A percentile compares a stretch with the other conserved stretches of the same genome.
Conservation (phyloP, 768 basidiomycete species). For the Phylloporus sp. region DNA sequence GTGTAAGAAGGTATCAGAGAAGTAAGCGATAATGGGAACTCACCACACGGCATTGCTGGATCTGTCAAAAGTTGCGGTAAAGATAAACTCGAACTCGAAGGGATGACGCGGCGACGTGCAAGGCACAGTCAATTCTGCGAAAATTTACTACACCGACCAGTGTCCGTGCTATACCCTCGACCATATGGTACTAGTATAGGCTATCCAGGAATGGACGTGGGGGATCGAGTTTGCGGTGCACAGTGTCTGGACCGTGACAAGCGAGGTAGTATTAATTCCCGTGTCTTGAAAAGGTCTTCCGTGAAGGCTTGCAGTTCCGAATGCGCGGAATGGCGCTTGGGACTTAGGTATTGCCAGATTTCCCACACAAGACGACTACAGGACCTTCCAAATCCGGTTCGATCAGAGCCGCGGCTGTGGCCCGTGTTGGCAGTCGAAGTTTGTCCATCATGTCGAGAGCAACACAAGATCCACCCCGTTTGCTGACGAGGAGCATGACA, state of each 20-base stretch:
- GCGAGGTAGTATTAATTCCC: neutral
- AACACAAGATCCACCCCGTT: slow-evolving; percentile 10
- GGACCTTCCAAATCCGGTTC: slow-evolving; percentile 29
- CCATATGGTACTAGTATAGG: neutral
- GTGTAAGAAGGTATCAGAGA: neutral
- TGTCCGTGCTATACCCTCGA: neutral
- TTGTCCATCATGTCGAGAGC: slow-evolving; percentile 18
- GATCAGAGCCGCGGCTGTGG: slow-evolving; percentile 7
- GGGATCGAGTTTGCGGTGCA: neutral
- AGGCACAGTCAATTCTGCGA: too few species aligned
- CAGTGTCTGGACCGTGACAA: neutral
- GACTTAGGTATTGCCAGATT: too few species aligned
- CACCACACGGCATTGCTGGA: too few species aligned
- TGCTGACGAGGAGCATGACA: slow-evolving; percentile 25
- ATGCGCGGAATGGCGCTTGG: too few species aligned
- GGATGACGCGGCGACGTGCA: neutral
- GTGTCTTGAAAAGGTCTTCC: neutral
- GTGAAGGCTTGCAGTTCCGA: too few species aligned
- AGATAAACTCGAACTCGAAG: neutral
- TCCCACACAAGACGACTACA: slow-evolving; percentile 25
- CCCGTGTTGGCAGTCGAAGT: neutral
- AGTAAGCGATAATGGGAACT: neutral
- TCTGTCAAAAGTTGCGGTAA: neutral
- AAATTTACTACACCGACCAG: neutral
- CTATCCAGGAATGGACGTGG: neutral